Conservation (phyloP, 1,139 yeast species). For the Lodderomyces beijingensis region DNA sequence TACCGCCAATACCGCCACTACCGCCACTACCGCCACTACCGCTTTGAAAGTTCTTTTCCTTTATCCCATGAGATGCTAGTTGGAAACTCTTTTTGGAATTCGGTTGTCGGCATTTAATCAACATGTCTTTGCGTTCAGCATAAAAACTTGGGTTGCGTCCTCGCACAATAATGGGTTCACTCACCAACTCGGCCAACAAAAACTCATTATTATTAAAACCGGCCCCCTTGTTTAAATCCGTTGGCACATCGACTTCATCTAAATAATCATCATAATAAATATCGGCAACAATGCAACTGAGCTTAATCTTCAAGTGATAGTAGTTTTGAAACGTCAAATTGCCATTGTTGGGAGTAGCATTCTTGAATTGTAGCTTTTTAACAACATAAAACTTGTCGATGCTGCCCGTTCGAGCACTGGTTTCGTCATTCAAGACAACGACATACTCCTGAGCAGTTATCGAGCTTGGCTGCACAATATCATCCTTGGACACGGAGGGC, state of each 20-base stretch:
- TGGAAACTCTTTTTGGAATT: conserved; percentile 20
- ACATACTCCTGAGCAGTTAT: conserved; percentile 27
- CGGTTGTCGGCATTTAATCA: conserved; percentile 28
- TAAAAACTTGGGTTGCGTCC: conserved; percentile 67
- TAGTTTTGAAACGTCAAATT: conserved; percentile 54
- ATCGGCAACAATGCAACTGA: conserved; percentile 45
- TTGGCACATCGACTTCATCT: conserved; percentile 21
- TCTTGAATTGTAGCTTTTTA: conserved; percentile 51
- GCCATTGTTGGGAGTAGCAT: conserved; percentile 64
- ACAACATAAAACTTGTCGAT: conserved; percentile 32
- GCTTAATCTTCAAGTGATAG: conserved; percentile 44
- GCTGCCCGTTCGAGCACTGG: conserved; percentile 14
- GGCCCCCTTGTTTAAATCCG: conserved; percentile 5
- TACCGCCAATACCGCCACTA: not conserved
- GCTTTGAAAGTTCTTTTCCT: conserved; percentile 5
- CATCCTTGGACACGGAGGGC: conserved; percentile 14
- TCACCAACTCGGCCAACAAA: conserved; percentile 28
- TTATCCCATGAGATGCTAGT: conserved; percentile 13
- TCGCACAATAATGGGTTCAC: conserved; percentile 57
- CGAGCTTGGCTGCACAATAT: conserved; percentile 18
- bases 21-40: not conserved
- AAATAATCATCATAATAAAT: conserved; percentile 40
- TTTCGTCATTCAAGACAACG: conserved; percentile 23
- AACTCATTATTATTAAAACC: conserved; percentile 29
- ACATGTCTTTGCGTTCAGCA: conserved; percentile 50